A percentile compares a stretch with the other conserved stretches of the same genome.
Evolutionary conservation across 495 filamentous ascomycete genomes (phyloP).

Genomic region (Xylaria palmicola): DNA sequence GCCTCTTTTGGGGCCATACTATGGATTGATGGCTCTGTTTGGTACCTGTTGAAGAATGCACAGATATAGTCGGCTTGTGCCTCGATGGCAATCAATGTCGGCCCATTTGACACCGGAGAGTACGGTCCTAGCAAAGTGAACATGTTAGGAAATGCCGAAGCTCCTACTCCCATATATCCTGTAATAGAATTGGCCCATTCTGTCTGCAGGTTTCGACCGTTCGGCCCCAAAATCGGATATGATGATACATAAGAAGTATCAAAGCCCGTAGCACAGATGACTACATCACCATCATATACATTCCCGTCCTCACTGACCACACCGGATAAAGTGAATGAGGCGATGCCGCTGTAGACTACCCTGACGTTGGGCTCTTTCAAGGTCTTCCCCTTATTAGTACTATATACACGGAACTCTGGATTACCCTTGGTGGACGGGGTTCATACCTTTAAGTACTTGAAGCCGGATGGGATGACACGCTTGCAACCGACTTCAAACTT

Average conservation of each 20-base stretch:
- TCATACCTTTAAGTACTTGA: conserved; percentile 32
- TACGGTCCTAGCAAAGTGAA: conserved; percentile 52
- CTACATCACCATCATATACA: conserved; percentile 44
- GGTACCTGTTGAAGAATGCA: conserved; percentile 46
- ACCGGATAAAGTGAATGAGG: not conserved
- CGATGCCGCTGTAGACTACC: not conserved
- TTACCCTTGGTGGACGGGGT: conserved; percentile 26
- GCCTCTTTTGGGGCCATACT: conserved; percentile 38
- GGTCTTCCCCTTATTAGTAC: not conserved
- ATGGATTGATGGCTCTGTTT: conserved; percentile 47
- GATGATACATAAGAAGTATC: conserved; percentile 42
- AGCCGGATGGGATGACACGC: conserved; percentile 46
- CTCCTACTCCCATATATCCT: conserved; percentile 42
- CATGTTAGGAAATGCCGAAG: conserved; percentile 44
- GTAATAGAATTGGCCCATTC: conserved; percentile 39
- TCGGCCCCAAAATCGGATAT: conserved; percentile 39
- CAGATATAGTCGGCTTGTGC: conserved; percentile 47
- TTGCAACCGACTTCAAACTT: conserved; percentile 48
- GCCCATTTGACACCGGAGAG: conserved; percentile 43
- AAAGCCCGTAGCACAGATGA: conserved; percentile 49
- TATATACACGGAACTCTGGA: not conserved
- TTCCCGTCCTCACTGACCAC: conserved; percentile 41
- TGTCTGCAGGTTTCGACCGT: conserved; percentile 33
- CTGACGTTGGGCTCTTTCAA: not conserved
- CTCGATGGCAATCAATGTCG: conserved; percentile 40